These are phyloP conservation scores for Hanseniaspora meyeri DNA, from an alignment of 805 yeast genomes.

Conservation along the genomic window DNA sequence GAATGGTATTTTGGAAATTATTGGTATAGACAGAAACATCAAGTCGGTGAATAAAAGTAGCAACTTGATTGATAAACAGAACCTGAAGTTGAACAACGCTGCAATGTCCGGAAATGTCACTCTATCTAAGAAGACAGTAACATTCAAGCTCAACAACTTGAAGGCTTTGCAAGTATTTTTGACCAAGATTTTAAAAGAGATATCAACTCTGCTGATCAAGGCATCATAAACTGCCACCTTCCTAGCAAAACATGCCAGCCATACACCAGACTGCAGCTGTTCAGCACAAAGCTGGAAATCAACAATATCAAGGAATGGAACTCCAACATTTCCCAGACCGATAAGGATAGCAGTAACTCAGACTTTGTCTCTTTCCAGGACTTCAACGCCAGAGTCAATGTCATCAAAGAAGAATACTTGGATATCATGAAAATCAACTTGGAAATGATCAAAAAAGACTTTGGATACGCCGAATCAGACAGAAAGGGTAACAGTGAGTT, in stretches of 20 bases:
- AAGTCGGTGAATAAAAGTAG: constrained; percentile 18
- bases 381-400: constrained; percentile 9
- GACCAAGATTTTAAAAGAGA: constrained; percentile 1
- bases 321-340: background rate
- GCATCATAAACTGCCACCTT: constrained; percentile 1
- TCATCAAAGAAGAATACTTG: constrained; percentile 1
- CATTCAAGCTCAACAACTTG: constrained; percentile 10
- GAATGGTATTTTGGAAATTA: constrained; percentile 50
- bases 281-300: constrained; percentile 4
- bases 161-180: constrained; percentile 9
- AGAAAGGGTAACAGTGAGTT: constrained; percentile 11
- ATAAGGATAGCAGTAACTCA: background rate
- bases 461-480: background rate
- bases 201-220: background rate
- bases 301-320: constrained; percentile 12
- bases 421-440: constrained; percentile 5
- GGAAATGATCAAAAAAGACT: constrained; percentile 12
- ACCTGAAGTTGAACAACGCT: constrained; percentile 10
- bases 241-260: constrained; percentile 8
- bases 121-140: constrained; percentile 7
- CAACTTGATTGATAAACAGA: constrained; percentile 25
- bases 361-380: constrained; percentile 9
- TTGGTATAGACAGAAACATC: constrained; percentile 33
- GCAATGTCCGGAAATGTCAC: constrained; percentile 16
- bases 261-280: constrained; percentile 8